phyloP scores from a whole-genome alignment of 2,329 filamentous ascomycete genomes.

The Cladosporium sp. region DNA sequence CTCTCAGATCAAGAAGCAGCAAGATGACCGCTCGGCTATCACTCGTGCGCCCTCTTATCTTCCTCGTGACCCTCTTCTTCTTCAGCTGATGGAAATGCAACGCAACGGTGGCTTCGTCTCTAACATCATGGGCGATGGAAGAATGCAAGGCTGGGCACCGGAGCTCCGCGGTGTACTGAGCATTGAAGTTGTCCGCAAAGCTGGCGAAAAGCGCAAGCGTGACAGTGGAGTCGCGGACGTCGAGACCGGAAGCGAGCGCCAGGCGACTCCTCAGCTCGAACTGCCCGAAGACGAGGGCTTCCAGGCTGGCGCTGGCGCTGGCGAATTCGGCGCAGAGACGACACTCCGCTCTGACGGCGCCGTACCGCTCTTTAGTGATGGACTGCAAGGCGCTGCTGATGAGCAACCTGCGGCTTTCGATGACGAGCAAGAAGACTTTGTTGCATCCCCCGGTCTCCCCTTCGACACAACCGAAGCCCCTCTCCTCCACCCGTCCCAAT shows the following conservation, averaged over 20 bases:
- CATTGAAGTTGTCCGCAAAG: conserved; percentile 68
- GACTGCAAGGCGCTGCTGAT: conserved; percentile 17
- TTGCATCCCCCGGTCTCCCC: conserved; percentile 32
- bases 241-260: conserved; percentile 45
- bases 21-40: conserved; percentile 79
- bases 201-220: conserved; percentile 79
- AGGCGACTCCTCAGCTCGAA: conserved; percentile 24
- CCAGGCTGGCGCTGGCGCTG: conserved; percentile 24
- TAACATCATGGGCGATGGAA: conserved; percentile 74
- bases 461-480: conserved; percentile 76
- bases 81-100: conserved; percentile 87
- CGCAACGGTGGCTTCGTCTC: conserved; percentile 85
- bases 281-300: conserved; percentile 28
- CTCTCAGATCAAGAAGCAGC: conserved; percentile 75
- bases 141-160: conserved; percentile 72
- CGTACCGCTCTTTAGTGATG: conserved; percentile 17
- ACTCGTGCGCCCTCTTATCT: conserved; percentile 76
- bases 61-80: conserved; percentile 76
- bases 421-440: conserved; percentile 27
- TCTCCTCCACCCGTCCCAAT: conserved; percentile 72
- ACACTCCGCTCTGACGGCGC: conserved; percentile 15
- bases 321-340: conserved; percentile 26
- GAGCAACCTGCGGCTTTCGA: conserved; percentile 17
- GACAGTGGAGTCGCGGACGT: conserved; percentile 81
- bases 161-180: conserved; percentile 91